phyloP scores from a whole-genome alignment of 495 filamentous ascomycete species.

The Poronia punctata region DNA sequence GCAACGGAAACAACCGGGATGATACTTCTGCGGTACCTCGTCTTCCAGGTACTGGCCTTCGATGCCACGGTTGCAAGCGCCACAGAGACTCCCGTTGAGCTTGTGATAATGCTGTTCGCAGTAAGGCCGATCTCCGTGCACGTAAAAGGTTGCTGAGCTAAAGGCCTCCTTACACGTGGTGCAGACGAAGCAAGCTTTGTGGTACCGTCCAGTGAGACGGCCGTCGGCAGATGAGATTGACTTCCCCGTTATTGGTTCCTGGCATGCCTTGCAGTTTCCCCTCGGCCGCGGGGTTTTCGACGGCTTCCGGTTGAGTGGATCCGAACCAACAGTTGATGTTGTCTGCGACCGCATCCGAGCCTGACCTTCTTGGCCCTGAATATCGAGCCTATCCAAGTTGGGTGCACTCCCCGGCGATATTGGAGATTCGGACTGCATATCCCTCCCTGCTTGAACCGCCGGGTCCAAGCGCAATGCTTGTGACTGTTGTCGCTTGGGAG shows the following conservation, averaged over 20 bases:
- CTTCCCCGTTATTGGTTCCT: constrained; percentile 73
- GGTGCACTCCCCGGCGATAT: constrained; percentile 4
- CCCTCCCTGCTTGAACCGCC: constrained; percentile 6
- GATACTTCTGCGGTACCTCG: constrained; percentile 68
- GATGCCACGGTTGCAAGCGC: constrained; percentile 73
- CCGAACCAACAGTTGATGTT: constrained; percentile 12
- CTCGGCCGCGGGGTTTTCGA: constrained; percentile 35
- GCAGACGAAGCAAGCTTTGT: constrained; percentile 91
- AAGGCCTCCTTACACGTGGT: constrained; percentile 76
- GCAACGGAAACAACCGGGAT: constrained; percentile 81
- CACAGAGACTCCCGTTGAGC: constrained; percentile 79
- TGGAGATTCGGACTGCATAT: constrained; percentile 9
- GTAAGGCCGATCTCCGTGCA: constrained; percentile 77
- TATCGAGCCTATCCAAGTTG: constrained; percentile 13
- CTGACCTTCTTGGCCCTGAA: constrained; percentile 17
- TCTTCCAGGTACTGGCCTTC: constrained; percentile 96
- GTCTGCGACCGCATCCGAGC: constrained; percentile 8
- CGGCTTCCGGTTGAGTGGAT: constrained; percentile 19
- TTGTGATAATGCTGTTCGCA: constrained; percentile 92
- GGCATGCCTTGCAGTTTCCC: constrained; percentile 78
- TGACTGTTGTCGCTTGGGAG: constrained; percentile 19
- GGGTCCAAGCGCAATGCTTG: constrained; percentile 33
- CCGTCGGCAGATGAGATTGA: constrained; percentile 92
- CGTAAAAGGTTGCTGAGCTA: constrained; percentile 85
- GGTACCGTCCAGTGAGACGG: constrained; percentile 86